Conservation (phyloP, 116 monocot species). For the Cymodocea nodosa region DNA sequence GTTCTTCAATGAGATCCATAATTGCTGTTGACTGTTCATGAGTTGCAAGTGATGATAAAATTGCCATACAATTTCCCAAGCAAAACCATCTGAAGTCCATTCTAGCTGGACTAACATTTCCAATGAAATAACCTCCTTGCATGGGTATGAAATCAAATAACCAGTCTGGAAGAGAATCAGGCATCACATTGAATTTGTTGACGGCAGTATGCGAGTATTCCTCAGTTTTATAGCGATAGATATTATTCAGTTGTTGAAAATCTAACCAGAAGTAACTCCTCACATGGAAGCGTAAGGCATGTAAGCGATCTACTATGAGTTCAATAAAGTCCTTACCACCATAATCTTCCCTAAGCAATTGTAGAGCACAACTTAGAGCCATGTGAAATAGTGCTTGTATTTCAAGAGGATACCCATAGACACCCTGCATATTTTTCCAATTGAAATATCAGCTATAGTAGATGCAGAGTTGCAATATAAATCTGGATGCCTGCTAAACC, state of each 20-base stretch:
- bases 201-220: no score
- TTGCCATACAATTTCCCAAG: constrained; percentile 10
- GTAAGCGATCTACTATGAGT: constrained; percentile 18
- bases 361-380: constrained; percentile 48
- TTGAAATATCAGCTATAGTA: no score
- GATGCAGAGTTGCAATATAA: no score
- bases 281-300: constrained; percentile 9
- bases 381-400: constrained; percentile 73
- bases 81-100: constrained; percentile 15
- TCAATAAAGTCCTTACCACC: constrained; percentile 35
- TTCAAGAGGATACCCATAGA: constrained; percentile 70
- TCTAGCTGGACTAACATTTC: constrained; percentile 13
- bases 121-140: constrained; percentile 12
- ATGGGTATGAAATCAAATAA: constrained; percentile 11
- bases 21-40: constrained; percentile 9
- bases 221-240: constrained; percentile 13
- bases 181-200: no score
- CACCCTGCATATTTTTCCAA: constrained; percentile 17
- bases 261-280: constrained; percentile 15
- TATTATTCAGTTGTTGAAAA: constrained; percentile 6
- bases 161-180: constrained; percentile 12
- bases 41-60: constrained; percentile 10
- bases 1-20: constrained; percentile 18
- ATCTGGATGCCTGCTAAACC: no score
- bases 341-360: constrained; percentile 39